Conservation (phyloP, 768 basidiomycete species). For the Boletus bicolor region DNA sequence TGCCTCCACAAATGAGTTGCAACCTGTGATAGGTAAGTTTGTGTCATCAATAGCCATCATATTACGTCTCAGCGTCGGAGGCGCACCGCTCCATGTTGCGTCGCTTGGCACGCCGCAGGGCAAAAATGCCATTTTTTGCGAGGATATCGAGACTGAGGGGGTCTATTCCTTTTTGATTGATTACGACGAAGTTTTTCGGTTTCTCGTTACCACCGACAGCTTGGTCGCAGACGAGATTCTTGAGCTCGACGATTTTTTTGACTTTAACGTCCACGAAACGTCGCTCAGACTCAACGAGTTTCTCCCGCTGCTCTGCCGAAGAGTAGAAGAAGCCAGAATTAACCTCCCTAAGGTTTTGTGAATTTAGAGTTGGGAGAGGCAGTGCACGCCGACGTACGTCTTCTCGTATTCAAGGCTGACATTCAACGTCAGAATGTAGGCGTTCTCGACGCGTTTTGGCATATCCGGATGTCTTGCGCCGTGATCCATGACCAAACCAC, state of each 20-base stretch:
- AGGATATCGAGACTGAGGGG: constrained; percentile 94
- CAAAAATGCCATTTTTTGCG: constrained; percentile 95
- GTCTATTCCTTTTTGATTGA: constrained; percentile 99
- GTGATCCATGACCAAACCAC: constrained; percentile 95
- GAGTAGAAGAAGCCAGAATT: constrained; percentile 99
- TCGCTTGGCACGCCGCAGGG: constrained; percentile 91
- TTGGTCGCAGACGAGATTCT: constrained; percentile 94
- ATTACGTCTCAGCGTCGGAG: constrained; percentile 28
- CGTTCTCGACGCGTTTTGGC: constrained; percentile 98
- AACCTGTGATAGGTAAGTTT: constrained; percentile 47
- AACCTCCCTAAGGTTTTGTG: constrained; percentile 69
- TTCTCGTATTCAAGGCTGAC: constrained; percentile 99
- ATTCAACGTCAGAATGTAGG: constrained; percentile 91
- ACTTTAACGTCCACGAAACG: constrained; percentile 92
- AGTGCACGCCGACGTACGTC: constrained; percentile 64
- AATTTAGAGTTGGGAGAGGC: constrained; percentile 17
- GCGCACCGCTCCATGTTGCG: constrained; percentile 95
- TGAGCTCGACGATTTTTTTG: constrained; percentile 94
- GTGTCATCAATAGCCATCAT: constrained; percentile 22
- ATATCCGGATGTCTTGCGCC: constrained; percentile 98
- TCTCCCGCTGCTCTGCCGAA: constrained; percentile 96
- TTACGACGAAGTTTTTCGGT: constrained; percentile 84
- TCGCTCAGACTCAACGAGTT: constrained; percentile 96
- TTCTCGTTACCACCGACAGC: constrained; percentile 79
- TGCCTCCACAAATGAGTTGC: constrained; percentile 91